Conservation (phyloP, 371 early-diverging fungal species). For the Syncephalis fuscata region DNA sequence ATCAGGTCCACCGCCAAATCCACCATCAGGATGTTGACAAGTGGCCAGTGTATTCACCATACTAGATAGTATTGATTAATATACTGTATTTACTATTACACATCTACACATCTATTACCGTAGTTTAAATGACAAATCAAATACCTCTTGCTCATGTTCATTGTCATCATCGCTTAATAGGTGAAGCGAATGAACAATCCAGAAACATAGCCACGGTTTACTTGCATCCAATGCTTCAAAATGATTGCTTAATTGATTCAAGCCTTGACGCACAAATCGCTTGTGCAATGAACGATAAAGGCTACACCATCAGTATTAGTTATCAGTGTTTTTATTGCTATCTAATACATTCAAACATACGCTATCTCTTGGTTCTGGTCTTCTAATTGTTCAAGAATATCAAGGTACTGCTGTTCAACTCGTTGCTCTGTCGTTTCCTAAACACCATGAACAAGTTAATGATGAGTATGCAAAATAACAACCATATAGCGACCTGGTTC, state of each 20-base stretch:
- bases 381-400: neutral
- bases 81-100: neutral
- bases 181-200: conserved; percentile 74
- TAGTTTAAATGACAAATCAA: conserved; percentile 17
- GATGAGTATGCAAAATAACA: neutral
- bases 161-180: conserved; percentile 35
- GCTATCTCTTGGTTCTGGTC: neutral
- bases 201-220: conserved; percentile 84
- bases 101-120: neutral
- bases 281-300: conserved; percentile 21
- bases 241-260: conserved; percentile 31
- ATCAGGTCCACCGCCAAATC: conserved; percentile 74
- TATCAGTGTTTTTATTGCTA: neutral
- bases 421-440: neutral
- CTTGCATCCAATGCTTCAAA: conserved; percentile 68
- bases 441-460: neutral
- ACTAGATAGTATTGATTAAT: conserved; percentile 10
- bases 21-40: conserved; percentile 61
- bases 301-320: neutral
- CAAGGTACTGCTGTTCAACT: neutral
- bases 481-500: neutral
- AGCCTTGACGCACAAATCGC: conserved; percentile 26
- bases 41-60: conserved; percentile 38
- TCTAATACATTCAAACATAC: neutral
- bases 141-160: conserved; percentile 5